Percentiles rank a stretch among this genome's conserved stretches.
Evolutionary conservation across 768 basidiomycete genomes (phyloP).

Genomic region (Holtermannia corniformis): DNA sequence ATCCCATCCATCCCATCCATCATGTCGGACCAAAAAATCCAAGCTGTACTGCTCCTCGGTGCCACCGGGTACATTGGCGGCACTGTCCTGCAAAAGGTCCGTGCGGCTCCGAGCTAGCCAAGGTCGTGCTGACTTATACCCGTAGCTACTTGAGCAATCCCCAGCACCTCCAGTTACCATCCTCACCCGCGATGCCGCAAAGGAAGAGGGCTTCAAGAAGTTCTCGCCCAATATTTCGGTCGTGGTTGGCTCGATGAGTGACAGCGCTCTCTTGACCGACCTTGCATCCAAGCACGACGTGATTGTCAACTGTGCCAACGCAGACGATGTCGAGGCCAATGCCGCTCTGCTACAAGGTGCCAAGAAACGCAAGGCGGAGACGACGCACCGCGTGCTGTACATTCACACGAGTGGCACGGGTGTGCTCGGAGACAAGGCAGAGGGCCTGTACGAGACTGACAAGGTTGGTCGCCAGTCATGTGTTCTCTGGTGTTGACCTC

Average conservation of each 20-base stretch:
- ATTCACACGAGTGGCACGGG: slow-evolving; percentile 39
- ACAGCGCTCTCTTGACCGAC: slow-evolving; percentile 25
- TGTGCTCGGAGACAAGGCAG: slow-evolving; percentile 28
- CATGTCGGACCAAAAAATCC: too few relatives aligned
- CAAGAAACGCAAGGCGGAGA: slow-evolving; percentile 32
- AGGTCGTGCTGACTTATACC: background rate
- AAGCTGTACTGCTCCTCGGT: slow-evolving; percentile 28
- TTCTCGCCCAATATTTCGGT: slow-evolving; percentile 11
- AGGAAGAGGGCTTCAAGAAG: slow-evolving; percentile 21
- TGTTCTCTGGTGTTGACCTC: background rate
- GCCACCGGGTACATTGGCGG: slow-evolving; percentile 34
- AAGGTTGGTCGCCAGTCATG: slow-evolving; percentile 11
- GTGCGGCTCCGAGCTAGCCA: slow-evolving; percentile 9
- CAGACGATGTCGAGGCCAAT: slow-evolving; percentile 27
- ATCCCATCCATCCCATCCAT: too few relatives aligned
- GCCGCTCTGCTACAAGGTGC: slow-evolving; percentile 33
- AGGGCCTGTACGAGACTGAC: slow-evolving; percentile 28
- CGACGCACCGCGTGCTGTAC: slow-evolving; percentile 32
- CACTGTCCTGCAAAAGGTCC: slow-evolving; percentile 15
- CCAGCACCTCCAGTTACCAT: slow-evolving; percentile 26
- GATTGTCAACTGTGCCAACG: slow-evolving; percentile 29
- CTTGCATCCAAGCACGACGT: slow-evolving; percentile 29
- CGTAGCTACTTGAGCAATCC: background rate
- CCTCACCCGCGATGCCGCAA: slow-evolving; percentile 23
- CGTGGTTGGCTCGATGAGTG: slow-evolving; percentile 25